phyloP scores from a whole-genome alignment of 108 stramenopile species.

The Fragilaria crotonensis region DNA sequence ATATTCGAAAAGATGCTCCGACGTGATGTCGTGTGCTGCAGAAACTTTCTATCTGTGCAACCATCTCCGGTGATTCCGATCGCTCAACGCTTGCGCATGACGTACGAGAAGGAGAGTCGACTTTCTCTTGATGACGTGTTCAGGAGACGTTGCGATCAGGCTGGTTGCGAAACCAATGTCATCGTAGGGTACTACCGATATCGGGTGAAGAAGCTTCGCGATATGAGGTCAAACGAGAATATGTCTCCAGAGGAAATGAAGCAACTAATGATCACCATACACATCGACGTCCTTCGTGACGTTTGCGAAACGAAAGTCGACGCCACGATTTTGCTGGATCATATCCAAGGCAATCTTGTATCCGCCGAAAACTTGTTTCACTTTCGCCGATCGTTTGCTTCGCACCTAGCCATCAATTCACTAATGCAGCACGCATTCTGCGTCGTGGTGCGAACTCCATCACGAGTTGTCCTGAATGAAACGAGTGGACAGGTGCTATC shows the following conservation, averaged over 20 bases:
- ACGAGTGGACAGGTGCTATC: slow-evolving; percentile 43
- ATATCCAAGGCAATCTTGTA: slow-evolving; percentile 30
- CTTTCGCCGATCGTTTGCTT: slow-evolving; percentile 66
- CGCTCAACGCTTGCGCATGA: slow-evolving; percentile 79
- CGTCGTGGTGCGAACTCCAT: slow-evolving; percentile 65
- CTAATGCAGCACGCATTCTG: slow-evolving; percentile 74
- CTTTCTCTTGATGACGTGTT: slow-evolving; percentile 56
- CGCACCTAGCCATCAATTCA: slow-evolving; percentile 67
- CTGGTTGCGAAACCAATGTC: slow-evolving; percentile 9
- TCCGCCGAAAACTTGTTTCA: slow-evolving; percentile 50
- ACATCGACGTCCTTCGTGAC: slow-evolving; percentile 40
- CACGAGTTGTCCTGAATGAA: slow-evolving; percentile 50
- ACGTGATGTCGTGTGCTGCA: slow-evolving; percentile 38
- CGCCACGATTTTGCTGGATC: slow-evolving; percentile 29
- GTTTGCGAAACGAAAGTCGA: slow-evolving; percentile 42
- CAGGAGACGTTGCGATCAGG: slow-evolving; percentile 8
- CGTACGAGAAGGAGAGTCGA: slow-evolving; percentile 39
- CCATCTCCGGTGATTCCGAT: slow-evolving; percentile 75
- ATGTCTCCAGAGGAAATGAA: slow-evolving; percentile 15
- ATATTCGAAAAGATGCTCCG: slow-evolving; percentile 59
- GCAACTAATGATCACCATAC: slow-evolving; percentile 15
- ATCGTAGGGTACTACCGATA: slow-evolving; percentile 22
- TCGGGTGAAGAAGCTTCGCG: slow-evolving; percentile 20
- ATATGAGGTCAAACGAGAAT: slow-evolving; percentile 9
- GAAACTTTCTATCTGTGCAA: slow-evolving; percentile 53